Conservation (phyloP, 2,329 filamentous ascomycete genomes). For the Penicillium sp. region DNA sequence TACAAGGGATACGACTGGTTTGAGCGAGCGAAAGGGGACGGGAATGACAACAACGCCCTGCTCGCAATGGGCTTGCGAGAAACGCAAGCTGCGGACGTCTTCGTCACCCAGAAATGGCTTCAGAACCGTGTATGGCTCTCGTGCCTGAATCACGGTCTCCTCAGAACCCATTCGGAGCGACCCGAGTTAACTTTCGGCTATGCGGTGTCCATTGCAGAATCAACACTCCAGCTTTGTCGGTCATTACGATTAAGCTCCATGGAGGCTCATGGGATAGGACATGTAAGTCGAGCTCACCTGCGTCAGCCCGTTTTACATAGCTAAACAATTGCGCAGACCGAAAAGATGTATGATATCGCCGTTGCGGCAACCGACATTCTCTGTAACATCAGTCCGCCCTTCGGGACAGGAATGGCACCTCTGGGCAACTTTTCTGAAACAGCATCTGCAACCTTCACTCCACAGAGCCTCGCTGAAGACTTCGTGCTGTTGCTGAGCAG, state of each 20-base stretch:
- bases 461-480: constrained; percentile 28
- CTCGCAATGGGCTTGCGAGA: constrained; percentile 33
- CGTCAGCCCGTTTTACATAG: not conserved
- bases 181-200: constrained; percentile 39
- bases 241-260: constrained; percentile 37
- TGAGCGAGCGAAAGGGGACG: constrained; percentile 31
- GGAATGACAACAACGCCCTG: constrained; percentile 17
- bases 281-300: constrained; percentile 24
- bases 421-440: constrained; percentile 14
- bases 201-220: constrained; percentile 35
- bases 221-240: constrained; percentile 36
- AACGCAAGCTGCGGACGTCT: constrained; percentile 44
- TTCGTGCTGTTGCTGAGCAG: constrained; percentile 33
- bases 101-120: constrained; percentile 46
- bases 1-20: constrained; percentile 41
- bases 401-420: constrained; percentile 17
- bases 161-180: constrained; percentile 35
- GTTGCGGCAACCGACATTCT: constrained; percentile 31
- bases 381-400: constrained; percentile 26
- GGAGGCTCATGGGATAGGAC: constrained; percentile 44
- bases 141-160: constrained; percentile 41
- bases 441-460: constrained; percentile 15
- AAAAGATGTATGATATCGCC: constrained; percentile 43
- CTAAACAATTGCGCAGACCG: constrained; percentile 25
- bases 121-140: constrained; percentile 45